Evolutionary conservation across 805 yeast species (phyloP), one percentile per base, ranked within the genome.

Genomic region (Teunomyces pallodes): DNA sequence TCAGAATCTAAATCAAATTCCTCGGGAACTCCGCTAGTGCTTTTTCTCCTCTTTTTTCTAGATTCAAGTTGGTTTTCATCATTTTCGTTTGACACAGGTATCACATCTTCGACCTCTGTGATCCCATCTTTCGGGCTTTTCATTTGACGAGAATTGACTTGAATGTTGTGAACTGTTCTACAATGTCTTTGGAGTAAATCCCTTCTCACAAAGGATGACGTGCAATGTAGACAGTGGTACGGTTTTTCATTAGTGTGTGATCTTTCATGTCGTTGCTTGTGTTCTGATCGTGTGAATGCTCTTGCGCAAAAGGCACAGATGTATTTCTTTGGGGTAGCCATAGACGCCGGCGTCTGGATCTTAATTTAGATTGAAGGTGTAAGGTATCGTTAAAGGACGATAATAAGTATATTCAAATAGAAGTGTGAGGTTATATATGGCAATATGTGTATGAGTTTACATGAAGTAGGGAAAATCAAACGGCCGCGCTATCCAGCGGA

Each of bases 231-330:
- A 58, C 96, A 87, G 49, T 81, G 82, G 67, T 85, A 87, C 0
- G 95, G 95, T 53, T 89, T 90, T 67, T 91, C 97, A 64, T 91
- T 89, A 8, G 99, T 92, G 65, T 92, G 99, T 0, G 95, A 85
- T 36, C 97, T 74, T 58, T 90, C 95, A 62, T 92, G 99, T 49
- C 99, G 83, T 66, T 88, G 90, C 60, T 94, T 76, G 67, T 92
- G 99, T 66, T 92, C 99, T 39, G 89, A 76, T 47, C 99, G 79
- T 1, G 97, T 98, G 77, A 94, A 94, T 1, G 96, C 96, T 53
- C 91, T 74, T 29, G 90, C 87, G 58, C 96, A 87, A 60, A 80
- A 87, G 5, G 87, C 82, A 67, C 96, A 87, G 35, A 85, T 79
- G 64, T 86, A 87, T 57, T 86, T 82, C 55, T 85, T 77, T 56